phyloP scores from a whole-genome alignment of 441 rosid species.

The Populus hybrid region DNA sequence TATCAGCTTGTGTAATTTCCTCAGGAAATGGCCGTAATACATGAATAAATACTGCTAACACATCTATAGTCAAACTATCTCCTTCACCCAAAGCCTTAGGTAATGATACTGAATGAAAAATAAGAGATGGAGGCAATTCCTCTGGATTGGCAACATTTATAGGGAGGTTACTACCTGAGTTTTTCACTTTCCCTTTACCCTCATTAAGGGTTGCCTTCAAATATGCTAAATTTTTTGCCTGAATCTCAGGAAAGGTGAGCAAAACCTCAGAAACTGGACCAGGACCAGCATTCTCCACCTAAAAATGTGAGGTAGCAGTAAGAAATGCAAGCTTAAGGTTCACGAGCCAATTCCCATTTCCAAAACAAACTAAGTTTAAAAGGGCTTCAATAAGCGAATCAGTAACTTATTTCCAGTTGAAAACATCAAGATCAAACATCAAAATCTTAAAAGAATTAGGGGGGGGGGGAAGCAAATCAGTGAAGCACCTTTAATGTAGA shows the following conservation, averaged over 20 bases:
- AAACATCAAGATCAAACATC: neutral
- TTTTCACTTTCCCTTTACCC: constrained; percentile 68
- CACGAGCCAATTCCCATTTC: neutral
- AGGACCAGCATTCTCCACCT: constrained; percentile 78
- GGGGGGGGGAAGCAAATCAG: neutral
- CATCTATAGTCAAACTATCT: constrained; percentile 55
- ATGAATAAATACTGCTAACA: constrained; percentile 61
- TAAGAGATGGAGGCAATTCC: constrained; percentile 61
- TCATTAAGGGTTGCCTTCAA: constrained; percentile 45
- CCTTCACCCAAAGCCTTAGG: constrained; percentile 60
- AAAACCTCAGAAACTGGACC: constrained; percentile 59
- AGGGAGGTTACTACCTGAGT: constrained; percentile 40
- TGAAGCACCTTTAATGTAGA: constrained; percentile 66
- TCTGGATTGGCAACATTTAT: constrained; percentile 34
- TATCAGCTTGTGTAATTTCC: constrained; percentile 81
- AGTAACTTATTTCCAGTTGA: neutral
- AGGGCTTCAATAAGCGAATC: neutral
- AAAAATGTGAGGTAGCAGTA: neutral
- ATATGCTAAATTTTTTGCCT: constrained; percentile 63
- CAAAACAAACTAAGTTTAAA: neutral
- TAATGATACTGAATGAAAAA: constrained; percentile 54
- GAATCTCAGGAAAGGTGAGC: constrained; percentile 69
- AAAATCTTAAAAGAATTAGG: neutral
- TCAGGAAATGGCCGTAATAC: constrained; percentile 77
- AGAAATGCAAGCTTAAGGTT: neutral